Base-by-base conservation (phyloP, 176 grass and related monocot genomes). In the Zoysia japonica region DNA sequence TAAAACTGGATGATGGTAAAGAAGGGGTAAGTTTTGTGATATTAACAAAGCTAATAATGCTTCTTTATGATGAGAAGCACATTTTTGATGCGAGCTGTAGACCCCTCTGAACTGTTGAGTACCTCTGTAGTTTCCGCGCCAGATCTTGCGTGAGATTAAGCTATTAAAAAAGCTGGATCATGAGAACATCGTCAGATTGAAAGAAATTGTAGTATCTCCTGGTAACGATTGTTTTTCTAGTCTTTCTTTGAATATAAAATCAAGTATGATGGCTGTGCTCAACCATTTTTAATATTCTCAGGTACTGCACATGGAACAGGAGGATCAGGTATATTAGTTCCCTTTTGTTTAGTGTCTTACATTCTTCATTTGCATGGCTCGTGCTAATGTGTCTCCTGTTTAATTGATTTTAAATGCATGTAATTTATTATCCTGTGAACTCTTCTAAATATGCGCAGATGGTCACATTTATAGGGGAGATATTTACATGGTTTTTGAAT, bases 401-500 rank as follows among this genome's bases (percentile, higher is more conserved):
- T 78, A 66, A 72, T 78, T 72, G 7, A 40, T 68, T 50, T 82
- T 56, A 64, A 5, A 5, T 54, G 12, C 49, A 51, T 52, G 12
- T 52, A 80, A 36, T 82, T 62, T 71, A 64, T 43, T 65, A 3
- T 35, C 49, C 5, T 60, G 1, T 87, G 60, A 65, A 63, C 17
- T 78, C 47, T 57, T 41, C 3, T 72, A n/a, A 74, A 61, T 19
- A 40, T 48, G 69, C 71, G 71, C 82, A 89, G 91, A 93, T 90
- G 88, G 81, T 80, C 84, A 90, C 70, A 90, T 90, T 67, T 93
- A 93, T 63, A 90, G 86, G 61, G 91, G 91, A 83, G 88, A 87
- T 81, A 90, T 93, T 47, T 93, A 93, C 71, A 93, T 93, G 91
- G 91, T 93, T 63, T 93, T 93, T 83, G 91, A 93, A 88, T 90